These are phyloP conservation scores for Anethum foeniculum DNA, from an alignment of 140 eudicot genomes.

Conservation along the genomic window DNA sequence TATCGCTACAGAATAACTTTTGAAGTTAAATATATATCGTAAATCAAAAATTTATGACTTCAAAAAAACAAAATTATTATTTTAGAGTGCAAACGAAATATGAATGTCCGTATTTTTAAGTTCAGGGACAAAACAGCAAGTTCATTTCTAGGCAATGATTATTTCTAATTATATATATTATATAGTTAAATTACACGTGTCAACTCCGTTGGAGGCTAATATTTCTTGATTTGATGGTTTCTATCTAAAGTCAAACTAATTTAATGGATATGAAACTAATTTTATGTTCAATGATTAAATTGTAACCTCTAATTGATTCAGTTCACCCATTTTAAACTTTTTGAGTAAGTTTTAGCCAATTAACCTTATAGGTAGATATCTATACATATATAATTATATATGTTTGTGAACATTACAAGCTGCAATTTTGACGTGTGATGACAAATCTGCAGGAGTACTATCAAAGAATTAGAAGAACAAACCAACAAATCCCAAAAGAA, in stretches of 20 bases:
- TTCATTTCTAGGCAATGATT: neutral
- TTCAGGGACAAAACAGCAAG: neutral
- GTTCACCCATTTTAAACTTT: neutral
- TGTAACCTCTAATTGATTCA: neutral
- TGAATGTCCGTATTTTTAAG: neutral
- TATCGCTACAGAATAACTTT: neutral
- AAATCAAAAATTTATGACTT: no score
- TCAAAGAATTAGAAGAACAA: neutral
- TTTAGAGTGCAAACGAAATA: no score
- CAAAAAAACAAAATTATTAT: no score
- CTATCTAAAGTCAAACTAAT: neutral
- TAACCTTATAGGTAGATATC: neutral
- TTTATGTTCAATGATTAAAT: neutral
- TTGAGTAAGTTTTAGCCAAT: neutral
- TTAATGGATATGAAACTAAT: neutral
- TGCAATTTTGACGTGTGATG: neutral
- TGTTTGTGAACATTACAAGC: neutral
- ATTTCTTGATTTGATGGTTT: neutral
- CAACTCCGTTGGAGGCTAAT: neutral
- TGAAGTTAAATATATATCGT: neutral
- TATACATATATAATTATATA: no score
- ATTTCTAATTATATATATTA: neutral
- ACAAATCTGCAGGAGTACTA: constrained; percentile 1
- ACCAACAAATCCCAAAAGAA: neutral
- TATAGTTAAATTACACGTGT: neutral